Base-by-base conservation (phyloP, 1,284 basidiomycete species). In the Ceratorhiza oryzae-sativae region DNA sequence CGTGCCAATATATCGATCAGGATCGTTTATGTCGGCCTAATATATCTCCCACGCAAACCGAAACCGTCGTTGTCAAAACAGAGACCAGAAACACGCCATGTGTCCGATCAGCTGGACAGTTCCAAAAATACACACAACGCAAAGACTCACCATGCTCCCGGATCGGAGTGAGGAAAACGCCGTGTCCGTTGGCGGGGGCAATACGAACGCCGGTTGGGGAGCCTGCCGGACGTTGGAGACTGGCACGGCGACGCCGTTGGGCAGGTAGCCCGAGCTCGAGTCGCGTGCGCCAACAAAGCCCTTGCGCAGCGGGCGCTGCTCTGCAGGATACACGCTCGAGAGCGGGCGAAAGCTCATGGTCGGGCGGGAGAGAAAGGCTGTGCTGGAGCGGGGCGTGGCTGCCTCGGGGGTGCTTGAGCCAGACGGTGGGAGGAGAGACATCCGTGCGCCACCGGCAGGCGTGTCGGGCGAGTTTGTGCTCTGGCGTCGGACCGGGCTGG, bases 1-100 rank as follows among this genome's bases (percentile, higher is more conserved):
- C 5, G 65, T 58, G 18, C 65, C 65, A 58, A 56, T 45, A 30
- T 70, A 70, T 18, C 65, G 53, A 46, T 70, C 65, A 12, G 41
- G 20, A 46, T 70, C 65, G 27, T 55, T 34, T 12, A 55, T 15
- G 30, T 55, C 51, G 13, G 30, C 18, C 51, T 55, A 34, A 23
- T n/a, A n/a, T n/a, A n/a, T 49, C 48, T 45, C 42, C 42, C 10
- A 6, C 13, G 36, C 13, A 13, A 6, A 39, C 36, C 36, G 42
- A 10, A 55, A 9, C 34, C 4, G 9, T 1, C 5, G 13, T 39
- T 39, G 12, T 32, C 2, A 30, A 32, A 25, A 55, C 18, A 27
- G 34, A n/a, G 9, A 1, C 6, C 36, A 39, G 30, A 6, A n/a
- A 1, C 49, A 30, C 23, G 23, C 23, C n/a, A n/a, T n/a, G n/a